Percentiles rank a stretch among this genome's conserved stretches.
Evolutionary conservation across 2,329 filamentous ascomycete species (phyloP).

Genomic region (Alternaria metachromatica): DNA sequence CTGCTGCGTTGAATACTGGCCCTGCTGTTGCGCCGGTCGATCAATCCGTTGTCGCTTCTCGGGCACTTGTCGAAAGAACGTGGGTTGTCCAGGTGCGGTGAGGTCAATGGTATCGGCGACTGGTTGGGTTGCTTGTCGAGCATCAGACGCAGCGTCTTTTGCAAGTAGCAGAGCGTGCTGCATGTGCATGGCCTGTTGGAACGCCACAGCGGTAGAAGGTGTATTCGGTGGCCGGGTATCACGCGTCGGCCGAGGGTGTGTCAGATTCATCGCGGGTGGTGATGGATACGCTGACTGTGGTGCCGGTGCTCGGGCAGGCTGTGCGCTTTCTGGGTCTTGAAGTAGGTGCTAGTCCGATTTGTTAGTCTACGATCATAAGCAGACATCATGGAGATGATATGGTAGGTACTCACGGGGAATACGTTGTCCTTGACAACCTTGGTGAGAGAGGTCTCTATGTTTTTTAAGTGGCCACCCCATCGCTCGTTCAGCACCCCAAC

Average conservation of each 20-base stretch:
- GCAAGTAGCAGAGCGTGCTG: not conserved
- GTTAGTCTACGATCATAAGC: not conserved
- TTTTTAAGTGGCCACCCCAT: accelerated
- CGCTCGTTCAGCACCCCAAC: accelerated
- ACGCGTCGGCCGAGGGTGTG: not conserved
- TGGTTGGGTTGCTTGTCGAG: not conserved
- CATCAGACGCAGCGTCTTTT: not conserved
- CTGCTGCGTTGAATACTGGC: not conserved
- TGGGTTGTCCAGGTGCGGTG: not conserved
- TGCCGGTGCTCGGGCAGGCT: not conserved
- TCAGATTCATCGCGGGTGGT: not conserved
- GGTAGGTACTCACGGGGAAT: not conserved
- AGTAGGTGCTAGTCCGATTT: not conserved
- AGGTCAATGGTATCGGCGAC: not conserved
- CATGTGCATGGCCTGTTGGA: not conserved
- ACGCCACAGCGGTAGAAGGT: not conserved
- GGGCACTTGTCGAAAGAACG: not conserved
- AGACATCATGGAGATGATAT: not conserved
- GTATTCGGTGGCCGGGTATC: not conserved
- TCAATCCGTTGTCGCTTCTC: not conserved
- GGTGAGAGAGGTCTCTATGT: not conserved
- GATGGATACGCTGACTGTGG: not conserved
- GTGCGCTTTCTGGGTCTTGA: not conserved
- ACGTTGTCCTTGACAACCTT: not conserved
- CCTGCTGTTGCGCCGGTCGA: not conserved